Evolutionary conservation across 2,329 filamentous ascomycete genomes (phyloP), one percentile per base, ranked within the genome.

Genomic region (Colletotrichum phormii): DNA sequence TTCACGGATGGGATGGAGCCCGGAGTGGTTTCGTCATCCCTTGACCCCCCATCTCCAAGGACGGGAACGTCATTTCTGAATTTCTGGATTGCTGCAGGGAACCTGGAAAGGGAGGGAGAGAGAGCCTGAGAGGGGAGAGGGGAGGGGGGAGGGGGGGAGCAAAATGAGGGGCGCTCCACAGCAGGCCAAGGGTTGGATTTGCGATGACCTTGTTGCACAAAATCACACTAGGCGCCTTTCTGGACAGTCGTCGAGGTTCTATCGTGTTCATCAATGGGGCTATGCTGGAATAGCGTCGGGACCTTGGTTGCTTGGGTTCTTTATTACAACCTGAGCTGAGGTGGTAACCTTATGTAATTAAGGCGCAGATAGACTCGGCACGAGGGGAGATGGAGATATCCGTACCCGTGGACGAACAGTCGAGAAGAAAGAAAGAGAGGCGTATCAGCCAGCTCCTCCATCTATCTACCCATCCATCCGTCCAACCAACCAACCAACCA

Each of bases 31-130:
- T 63, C 53, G 64, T 61, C 70, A 65, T 33, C 65, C 70, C 65
- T 51, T 61, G 65, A 65, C 42, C 65, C 70, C 65, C 58, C 67
- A 46, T 58, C 57, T 62, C 42, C 67, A 71, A 18, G 61, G 61
- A 54, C 61, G 29, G 46, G 60, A 61, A 74, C 72, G 72, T 74
- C 72, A 74, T 72, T 72, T 42, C 42, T 49, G 42, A 18, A 49
- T 46, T 53, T 49, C 24, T 13, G 63, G 13, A 59, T 72, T 73
- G 33, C 62, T 64, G 64, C 60, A 72, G 60, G 72, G 64, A 72
- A 72, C 58, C 58, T 49, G 24, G 59, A 35, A 54, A 31, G 18
- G 37, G 37, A 42, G 37, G 15, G 13, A 15, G 37, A 15, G 6
- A 18, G 13, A 42, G 15, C 11, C 24, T 22, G 64, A 60, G 58